Conservation (phyloP, 164 flowering plant species). For the Chimonanthus praecox region DNA sequence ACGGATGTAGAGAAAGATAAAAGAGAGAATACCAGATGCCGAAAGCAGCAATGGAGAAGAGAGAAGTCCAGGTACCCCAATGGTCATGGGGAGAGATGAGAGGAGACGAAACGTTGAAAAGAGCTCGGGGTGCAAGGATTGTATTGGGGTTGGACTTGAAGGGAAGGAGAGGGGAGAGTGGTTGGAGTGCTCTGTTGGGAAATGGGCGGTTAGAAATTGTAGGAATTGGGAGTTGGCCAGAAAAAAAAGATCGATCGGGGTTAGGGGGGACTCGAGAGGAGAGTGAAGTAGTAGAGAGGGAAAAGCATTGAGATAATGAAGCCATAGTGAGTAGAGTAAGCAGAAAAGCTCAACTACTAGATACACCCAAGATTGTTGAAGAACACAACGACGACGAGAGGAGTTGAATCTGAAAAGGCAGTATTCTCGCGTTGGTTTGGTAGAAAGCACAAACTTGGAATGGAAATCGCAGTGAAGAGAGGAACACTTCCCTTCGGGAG, state of each 20-base stretch:
- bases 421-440: neutral
- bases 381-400: neutral
- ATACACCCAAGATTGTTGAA: neutral
- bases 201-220: neutral
- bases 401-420: too few species aligned
- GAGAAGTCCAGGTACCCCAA: constrained; percentile 93
- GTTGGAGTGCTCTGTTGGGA: neutral
- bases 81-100: constrained; percentile 72
- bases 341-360: neutral
- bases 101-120: constrained; percentile 25
- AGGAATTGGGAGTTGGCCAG: neutral
- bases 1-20: constrained; percentile 4
- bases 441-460: neutral
- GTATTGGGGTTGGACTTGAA: neutral
- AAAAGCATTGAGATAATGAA: neutral
- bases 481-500: neutral
- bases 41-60: constrained; percentile 72
- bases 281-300: neutral
- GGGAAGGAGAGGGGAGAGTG: neutral
- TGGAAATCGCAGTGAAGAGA: neutral
- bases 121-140: neutral
- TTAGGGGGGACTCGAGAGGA: neutral
- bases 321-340: neutral
- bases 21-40: constrained; percentile 57
- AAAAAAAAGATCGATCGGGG: neutral